These are phyloP conservation scores for Amauroascus verrucosus DNA, from an alignment of 2,329 filamentous ascomycete species.

Conservation along the genomic window DNA sequence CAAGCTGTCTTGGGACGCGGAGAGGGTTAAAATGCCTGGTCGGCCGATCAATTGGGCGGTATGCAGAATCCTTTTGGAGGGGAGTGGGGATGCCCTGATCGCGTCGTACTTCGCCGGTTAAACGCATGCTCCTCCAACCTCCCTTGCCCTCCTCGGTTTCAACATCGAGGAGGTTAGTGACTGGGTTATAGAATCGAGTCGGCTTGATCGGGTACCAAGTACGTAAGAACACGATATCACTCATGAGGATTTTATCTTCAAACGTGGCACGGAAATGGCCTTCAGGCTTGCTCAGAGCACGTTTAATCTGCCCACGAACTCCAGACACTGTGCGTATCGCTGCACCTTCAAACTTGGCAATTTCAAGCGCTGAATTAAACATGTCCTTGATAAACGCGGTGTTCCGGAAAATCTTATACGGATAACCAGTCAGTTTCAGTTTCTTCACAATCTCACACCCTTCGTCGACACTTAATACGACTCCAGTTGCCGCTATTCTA, in stretches of 20 bases:
- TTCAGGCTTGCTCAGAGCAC: slow-evolving; percentile 83
- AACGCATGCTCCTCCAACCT: slow-evolving; percentile 79
- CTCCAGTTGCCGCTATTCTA: slow-evolving; percentile 86
- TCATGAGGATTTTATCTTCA: slow-evolving; percentile 95
- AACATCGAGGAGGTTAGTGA: slow-evolving; percentile 73
- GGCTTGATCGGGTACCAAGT: slow-evolving; percentile 97
- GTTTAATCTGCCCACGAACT: slow-evolving; percentile 92
- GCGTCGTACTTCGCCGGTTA: slow-evolving; percentile 82
- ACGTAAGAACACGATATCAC: slow-evolving; percentile 88
- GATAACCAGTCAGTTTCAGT: slow-evolving; percentile 84
- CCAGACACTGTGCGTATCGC: slow-evolving; percentile 93
- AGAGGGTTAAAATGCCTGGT: slow-evolving; percentile 65
- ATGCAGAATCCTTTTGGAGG: slow-evolving; percentile 71
- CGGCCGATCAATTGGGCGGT: slow-evolving; percentile 53
- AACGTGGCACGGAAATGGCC: slow-evolving; percentile 95
- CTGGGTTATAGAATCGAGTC: slow-evolving; percentile 92
- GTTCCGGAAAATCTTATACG: slow-evolving; percentile 99
- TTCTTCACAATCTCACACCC: slow-evolving; percentile 98
- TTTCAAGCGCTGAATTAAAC: slow-evolving; percentile 87
- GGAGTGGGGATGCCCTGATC: slow-evolving; percentile 67
- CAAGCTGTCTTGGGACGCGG: slow-evolving; percentile 42
- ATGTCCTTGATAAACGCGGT: slow-evolving; percentile 98
- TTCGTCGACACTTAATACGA: slow-evolving; percentile 88
- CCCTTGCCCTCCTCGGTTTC: slow-evolving; percentile 27
- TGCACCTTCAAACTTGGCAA: slow-evolving; percentile 96